Evolutionary conservation across 176 grass and related monocot species (phyloP).

Genomic region (Eragrostis nindensis): DNA sequence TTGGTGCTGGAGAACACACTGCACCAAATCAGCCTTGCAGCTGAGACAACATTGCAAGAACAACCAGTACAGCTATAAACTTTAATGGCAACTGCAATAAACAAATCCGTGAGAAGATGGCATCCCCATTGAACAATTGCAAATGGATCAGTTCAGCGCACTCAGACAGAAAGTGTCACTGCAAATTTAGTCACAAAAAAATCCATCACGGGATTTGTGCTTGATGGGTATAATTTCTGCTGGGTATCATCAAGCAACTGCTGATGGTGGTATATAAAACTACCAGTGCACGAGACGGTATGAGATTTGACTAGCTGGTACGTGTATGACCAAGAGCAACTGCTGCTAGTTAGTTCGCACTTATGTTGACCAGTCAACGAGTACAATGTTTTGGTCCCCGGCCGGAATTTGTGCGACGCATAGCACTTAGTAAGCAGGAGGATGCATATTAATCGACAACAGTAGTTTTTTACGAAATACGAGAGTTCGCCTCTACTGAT

Average conservation of each 20-base stretch:
- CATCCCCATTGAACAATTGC: background rate
- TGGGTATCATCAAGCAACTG: background rate
- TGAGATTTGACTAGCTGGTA: background rate
- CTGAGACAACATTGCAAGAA: slow-evolving; percentile 9
- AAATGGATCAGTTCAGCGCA: background rate
- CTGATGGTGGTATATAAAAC: background rate
- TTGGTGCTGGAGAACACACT: slow-evolving; percentile 15
- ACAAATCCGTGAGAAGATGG: slow-evolving; percentile 15
- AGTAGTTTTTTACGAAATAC: too few species aligned
- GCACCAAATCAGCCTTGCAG: background rate
- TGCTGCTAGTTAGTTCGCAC: background rate
- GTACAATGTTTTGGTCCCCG: too few species aligned
- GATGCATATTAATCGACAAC: too few species aligned
- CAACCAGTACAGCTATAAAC: background rate
- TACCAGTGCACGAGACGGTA: background rate
- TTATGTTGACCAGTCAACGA: too few species aligned
- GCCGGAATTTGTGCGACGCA: too few species aligned
- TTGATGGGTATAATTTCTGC: background rate
- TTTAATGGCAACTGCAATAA: slow-evolving; percentile 22
- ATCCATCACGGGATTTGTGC: background rate
- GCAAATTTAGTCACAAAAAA: slow-evolving; percentile 17
- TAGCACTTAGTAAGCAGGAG: too few species aligned
- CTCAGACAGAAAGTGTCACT: background rate
- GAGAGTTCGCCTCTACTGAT: too few species aligned
- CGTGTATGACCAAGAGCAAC: background rate